These are phyloP conservation scores for Hibiscus trionum DNA, from an alignment of 345 rosid genomes.

Conservation along the genomic window DNA sequence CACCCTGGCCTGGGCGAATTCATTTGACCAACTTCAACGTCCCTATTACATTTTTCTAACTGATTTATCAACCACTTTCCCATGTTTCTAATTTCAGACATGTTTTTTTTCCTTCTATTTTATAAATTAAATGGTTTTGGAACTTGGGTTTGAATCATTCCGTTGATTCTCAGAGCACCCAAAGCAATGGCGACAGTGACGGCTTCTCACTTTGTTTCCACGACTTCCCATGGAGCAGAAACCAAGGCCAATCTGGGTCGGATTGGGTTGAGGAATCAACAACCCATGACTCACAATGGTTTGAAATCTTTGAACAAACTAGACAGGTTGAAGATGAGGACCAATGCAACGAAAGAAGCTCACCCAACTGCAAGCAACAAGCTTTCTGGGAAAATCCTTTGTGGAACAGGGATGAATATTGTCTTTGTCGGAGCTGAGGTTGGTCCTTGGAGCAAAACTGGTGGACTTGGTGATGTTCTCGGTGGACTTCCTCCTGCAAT, in stretches of 20 bases:
- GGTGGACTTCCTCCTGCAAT: slow-evolving; percentile 90
- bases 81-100: background rate
- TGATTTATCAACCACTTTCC: background rate
- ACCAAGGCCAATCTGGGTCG: slow-evolving; percentile 12
- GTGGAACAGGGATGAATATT: slow-evolving; percentile 47
- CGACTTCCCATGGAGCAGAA: slow-evolving; percentile 32
- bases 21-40: background rate
- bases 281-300: slow-evolving; percentile 36
- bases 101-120: background rate
- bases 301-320: slow-evolving; percentile 45
- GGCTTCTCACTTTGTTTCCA: slow-evolving; percentile 40
- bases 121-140: background rate
- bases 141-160: slow-evolving; percentile 4
- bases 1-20: background rate
- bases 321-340: slow-evolving; percentile 37
- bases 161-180: background rate
- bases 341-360: slow-evolving; percentile 19
- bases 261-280: slow-evolving; percentile 28
- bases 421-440: slow-evolving; percentile 66
- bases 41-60: background rate
- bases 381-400: slow-evolving; percentile 25
- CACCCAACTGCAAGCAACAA: background rate
- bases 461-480: slow-evolving; percentile 90
- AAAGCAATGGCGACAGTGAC: slow-evolving; percentile 44
- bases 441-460: slow-evolving; percentile 89